Conservation (phyloP, 2,329 filamentous ascomycete genomes). For the Fusarium denticulatum region DNA sequence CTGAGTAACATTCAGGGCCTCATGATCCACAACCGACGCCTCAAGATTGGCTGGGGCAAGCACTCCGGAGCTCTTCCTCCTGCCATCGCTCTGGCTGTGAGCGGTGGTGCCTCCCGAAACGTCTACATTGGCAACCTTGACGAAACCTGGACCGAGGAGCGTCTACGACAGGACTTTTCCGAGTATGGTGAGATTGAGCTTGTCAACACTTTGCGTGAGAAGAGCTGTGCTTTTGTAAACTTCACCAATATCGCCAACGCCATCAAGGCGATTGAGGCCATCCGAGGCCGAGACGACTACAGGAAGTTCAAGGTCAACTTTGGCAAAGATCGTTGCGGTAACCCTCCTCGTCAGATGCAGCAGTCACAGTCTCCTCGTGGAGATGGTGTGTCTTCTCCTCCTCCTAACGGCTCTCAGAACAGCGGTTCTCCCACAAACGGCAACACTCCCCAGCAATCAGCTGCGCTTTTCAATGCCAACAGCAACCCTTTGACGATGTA, state of each 20-base stretch:
- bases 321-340: constrained; percentile 97
- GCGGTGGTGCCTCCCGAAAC: constrained; percentile 95
- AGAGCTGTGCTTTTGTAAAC: constrained; percentile 99
- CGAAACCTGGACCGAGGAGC: constrained; percentile 96
- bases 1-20: constrained; percentile 96
- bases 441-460: constrained; percentile 70
- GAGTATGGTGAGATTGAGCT: constrained; percentile 98
- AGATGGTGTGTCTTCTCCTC: constrained; percentile 67
- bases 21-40: constrained; percentile 97
- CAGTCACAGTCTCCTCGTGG: constrained; percentile 73
- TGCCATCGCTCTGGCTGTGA: constrained; percentile 94
- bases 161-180: constrained; percentile 93
- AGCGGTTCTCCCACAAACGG: constrained; percentile 65
- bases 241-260: constrained; percentile 99
- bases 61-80: constrained; percentile 96
- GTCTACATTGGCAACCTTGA: constrained; percentile 98
- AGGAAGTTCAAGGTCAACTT: constrained; percentile 99
- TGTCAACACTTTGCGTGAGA: constrained; percentile 95
- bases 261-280: constrained; percentile 98
- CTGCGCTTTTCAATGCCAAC: constrained; percentile 80
- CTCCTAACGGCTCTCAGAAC: constrained; percentile 68
- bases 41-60: constrained; percentile 99
- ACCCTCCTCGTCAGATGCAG: constrained; percentile 88
- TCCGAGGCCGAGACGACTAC: constrained; percentile 95
- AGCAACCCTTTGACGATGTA: constrained; percentile 96